Percentiles rank a stretch among this genome's conserved stretches.
phyloP scores from a whole-genome alignment of 768 basidiomycete species.

The Tremella mesenterica region DNA sequence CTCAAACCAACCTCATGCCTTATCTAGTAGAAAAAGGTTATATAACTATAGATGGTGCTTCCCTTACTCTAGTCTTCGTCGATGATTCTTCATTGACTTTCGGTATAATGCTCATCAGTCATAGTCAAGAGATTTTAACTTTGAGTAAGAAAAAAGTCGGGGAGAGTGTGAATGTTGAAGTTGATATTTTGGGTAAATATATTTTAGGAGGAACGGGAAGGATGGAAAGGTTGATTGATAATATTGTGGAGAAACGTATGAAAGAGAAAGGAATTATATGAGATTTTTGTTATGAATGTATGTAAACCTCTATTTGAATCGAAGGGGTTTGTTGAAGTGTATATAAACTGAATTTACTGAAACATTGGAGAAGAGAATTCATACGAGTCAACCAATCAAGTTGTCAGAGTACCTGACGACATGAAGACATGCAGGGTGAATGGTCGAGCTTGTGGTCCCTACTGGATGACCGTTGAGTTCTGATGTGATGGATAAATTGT shows the following conservation, averaged over 20 bases:
- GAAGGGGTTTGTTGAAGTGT: too few relatives aligned
- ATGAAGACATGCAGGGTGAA: too few relatives aligned
- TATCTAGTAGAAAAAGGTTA: conserved; percentile 93
- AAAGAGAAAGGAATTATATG: conserved; percentile 31
- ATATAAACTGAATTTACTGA: too few relatives aligned
- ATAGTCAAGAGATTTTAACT: conserved; percentile 82
- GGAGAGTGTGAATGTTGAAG: conserved; percentile 85
- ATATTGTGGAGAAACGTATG: conserved; percentile 34
- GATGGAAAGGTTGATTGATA: conserved; percentile 31
- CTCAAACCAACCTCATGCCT: conserved; percentile 53
- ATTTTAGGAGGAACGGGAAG: conserved; percentile 31
- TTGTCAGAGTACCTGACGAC: too few relatives aligned
- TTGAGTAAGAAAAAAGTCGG: conserved; percentile 66
- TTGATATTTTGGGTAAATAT: conserved; percentile 43
- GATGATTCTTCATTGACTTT: conserved; percentile 50
- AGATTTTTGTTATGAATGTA: too few relatives aligned
- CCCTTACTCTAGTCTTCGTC: conserved; percentile 79
- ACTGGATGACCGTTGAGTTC: background rate
- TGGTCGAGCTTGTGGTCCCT: background rate
- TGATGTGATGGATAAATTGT: too few relatives aligned
- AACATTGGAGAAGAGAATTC: too few relatives aligned
- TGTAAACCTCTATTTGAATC: too few relatives aligned
- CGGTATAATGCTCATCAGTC: conserved; percentile 88
- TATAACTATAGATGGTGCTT: conserved; percentile 86
- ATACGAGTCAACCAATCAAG: too few relatives aligned